Evolutionary conservation across 2,329 filamentous ascomycete genomes (phyloP), one percentile per base, ranked within the genome.

Genomic region (Talaromyces sp.): DNA sequence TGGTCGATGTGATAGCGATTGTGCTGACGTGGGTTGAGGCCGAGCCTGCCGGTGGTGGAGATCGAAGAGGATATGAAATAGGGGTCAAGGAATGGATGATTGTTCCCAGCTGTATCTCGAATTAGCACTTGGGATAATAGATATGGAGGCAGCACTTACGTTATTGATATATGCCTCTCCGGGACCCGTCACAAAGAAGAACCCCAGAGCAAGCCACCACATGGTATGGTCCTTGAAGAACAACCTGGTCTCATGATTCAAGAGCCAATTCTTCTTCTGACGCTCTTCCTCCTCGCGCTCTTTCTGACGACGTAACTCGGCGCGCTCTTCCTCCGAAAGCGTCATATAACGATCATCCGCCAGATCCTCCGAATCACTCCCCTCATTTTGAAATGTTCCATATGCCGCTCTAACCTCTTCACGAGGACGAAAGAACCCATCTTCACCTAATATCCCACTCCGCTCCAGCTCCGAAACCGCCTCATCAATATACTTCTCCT

Each of bases 121-220:
- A 23, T 54, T 35, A 54, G 50, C 16, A 35, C 12, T 14, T 54
- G 18, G 11, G 2, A 35, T 28, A 9, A n/a, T 37, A 25, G 28
- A 25, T 9, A 40, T 37, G 21, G 35, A 42, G 31, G 16, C 8
- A 18, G 33, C 8, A 71, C 72, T 66, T 66, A 80, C 81, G 70
- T 98, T 99, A 79, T 98, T 99, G 78, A 98, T 92, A 75, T 97
- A 99, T 11, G 93, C 91, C 77, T 99, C 95, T n/a, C 93, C 93
- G 0, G 95, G 93, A 0, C 95, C 95, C 60, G 93, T 91, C 69
- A 96, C 91, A 66, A 98, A 84, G 76, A 98, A 91, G 77, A 99
- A 98, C 21, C 92, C 93, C 0, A 88, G 80, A 0, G 93, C 92
- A 68, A 99, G 88, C 73, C 88, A 90, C 93, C 93, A 99, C 93